A percentile compares a stretch with the other conserved stretches of the same genome.
Conservation (phyloP, 257 asterid species). For the Avicennia marina region DNA sequence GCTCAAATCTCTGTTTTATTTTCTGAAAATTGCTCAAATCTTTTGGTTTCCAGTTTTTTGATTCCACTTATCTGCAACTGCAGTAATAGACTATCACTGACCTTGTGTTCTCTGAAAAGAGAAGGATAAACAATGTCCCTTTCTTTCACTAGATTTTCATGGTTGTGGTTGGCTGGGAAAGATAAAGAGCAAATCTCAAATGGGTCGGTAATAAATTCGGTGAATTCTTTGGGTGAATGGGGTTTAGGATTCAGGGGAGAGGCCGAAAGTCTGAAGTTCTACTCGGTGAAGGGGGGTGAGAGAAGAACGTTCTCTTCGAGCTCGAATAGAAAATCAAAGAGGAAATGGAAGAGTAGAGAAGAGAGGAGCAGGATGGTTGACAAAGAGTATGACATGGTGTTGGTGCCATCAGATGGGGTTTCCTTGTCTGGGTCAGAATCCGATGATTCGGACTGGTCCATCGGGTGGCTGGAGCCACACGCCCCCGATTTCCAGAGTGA, state of each 20-base stretch:
- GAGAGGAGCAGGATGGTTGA: constrained; percentile 67
- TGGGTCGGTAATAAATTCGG: constrained; percentile 43
- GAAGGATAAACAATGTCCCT: constrained; percentile 48
- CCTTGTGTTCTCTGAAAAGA: not conserved
- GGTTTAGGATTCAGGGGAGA: constrained; percentile 78
- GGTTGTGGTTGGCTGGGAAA: constrained; percentile 74
- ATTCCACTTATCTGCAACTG: too few relatives aligned
- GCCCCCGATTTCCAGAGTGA: constrained; percentile 75
- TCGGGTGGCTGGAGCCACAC: constrained; percentile 97
- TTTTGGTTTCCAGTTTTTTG: not conserved
- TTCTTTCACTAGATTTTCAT: constrained; percentile 63
- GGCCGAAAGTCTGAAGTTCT: constrained; percentile 51
- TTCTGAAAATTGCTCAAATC: not conserved
- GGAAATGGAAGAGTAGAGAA: constrained; percentile 85
- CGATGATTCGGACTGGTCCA: constrained; percentile 92
- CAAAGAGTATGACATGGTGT: constrained; percentile 67
- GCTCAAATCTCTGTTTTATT: not conserved
- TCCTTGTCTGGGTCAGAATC: constrained; percentile 85
- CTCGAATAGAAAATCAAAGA: constrained; percentile 53
- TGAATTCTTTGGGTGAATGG: constrained; percentile 66
- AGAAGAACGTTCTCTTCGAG: constrained; percentile 34
- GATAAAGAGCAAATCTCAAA: constrained; percentile 64
- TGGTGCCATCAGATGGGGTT: constrained; percentile 92
- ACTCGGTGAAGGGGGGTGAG: constrained; percentile 45
- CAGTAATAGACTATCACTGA: too few relatives aligned